Evolutionary conservation across 1,284 basidiomycete species (phyloP), one percentile per base, ranked within the genome.

Genomic region (Cryptococcus amylolentus): DNA sequence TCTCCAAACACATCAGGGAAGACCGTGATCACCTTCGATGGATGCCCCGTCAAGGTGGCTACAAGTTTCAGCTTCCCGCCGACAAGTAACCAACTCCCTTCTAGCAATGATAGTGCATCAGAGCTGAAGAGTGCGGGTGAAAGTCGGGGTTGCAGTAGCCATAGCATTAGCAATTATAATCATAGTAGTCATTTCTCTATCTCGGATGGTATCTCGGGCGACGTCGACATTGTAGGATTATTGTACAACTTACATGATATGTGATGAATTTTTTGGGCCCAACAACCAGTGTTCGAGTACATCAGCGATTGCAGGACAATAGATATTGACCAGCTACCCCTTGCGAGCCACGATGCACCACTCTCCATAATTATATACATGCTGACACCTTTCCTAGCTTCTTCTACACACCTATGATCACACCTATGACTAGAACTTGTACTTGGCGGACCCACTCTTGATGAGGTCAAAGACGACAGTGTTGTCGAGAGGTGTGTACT

Each of bases 401-500:
- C 31, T 35, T 35, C 23, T 23, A 23, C 23, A 23, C 23, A 0
- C 23, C 23, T 23, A 23, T 23, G 23, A 23, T 23, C 23, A 23
- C 2, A 23, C 23, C 23, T 23, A 3, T 23, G 23, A 23, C 23
- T 23, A 75, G 50, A 77, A 64, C 61, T 71, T 71, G 57, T 70
- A 74, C 60, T 75, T 77, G 37, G 69, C 68, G 18, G 73, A 64
- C 40, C 65, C 60, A 41, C 72, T 72, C 61, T 75, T 72, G 50
- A 98, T 84, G 58, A 97, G 82, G 78, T 98, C 93, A 52, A 95
- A 81, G 27, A 92, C 81, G 63, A 88, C 91, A 60, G 87, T 88
- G 20, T 92, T 91, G 66, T 89, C 86, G 56, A 96, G 83, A 2
- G 95, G 95, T 20, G 92, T 82, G 75, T 99, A 99, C 78, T 98